These are phyloP conservation scores for Vinca minor DNA, from an alignment of 257 asterid genomes.

Conservation along the genomic window DNA sequence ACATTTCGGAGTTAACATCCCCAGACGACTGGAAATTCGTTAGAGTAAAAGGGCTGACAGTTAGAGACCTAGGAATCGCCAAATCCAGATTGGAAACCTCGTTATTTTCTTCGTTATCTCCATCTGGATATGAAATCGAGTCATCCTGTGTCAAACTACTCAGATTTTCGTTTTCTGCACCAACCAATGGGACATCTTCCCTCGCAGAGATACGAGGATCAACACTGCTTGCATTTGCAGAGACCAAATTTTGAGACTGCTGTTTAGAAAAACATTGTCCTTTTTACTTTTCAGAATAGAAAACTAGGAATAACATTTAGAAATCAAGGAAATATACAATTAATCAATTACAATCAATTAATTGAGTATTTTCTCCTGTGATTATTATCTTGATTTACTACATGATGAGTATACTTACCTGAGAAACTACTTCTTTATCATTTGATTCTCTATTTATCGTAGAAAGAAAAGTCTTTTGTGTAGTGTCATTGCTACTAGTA, in stretches of 20 bases:
- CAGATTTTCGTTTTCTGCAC: conserved; percentile 25
- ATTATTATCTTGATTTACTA: too few species aligned
- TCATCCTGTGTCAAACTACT: conserved; percentile 19
- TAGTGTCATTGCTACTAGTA: conserved; percentile 24
- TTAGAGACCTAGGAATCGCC: conserved; percentile 30
- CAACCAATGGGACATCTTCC: conserved; percentile 17
- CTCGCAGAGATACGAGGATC: conserved; percentile 20
- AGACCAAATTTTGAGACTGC: conserved; percentile 39
- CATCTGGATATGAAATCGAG: conserved; percentile 18
- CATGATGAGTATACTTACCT: too few species aligned
- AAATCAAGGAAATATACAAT: too few species aligned
- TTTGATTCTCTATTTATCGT: conserved; percentile 25
- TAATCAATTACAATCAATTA: too few species aligned
- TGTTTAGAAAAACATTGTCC: conserved; percentile 33
- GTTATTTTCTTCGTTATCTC: conserved; percentile 21
- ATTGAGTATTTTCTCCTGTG: too few species aligned
- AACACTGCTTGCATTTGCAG: conserved; percentile 28
- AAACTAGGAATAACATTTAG: conserved; percentile 13
- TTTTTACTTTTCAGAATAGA: conserved; percentile 19
- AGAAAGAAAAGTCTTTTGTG: conserved; percentile 25
- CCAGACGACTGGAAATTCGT: conserved; percentile 27
- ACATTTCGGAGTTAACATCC: conserved; percentile 32
- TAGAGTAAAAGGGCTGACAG: conserved; percentile 33
- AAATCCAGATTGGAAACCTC: conserved; percentile 21
- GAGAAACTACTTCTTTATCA: conserved; percentile 20